Percentiles rank a stretch among this genome's conserved stretches.
Evolutionary conservation across 208 protist genomes (phyloP).

Genomic region (Herpetomonas tarakana): DNA sequence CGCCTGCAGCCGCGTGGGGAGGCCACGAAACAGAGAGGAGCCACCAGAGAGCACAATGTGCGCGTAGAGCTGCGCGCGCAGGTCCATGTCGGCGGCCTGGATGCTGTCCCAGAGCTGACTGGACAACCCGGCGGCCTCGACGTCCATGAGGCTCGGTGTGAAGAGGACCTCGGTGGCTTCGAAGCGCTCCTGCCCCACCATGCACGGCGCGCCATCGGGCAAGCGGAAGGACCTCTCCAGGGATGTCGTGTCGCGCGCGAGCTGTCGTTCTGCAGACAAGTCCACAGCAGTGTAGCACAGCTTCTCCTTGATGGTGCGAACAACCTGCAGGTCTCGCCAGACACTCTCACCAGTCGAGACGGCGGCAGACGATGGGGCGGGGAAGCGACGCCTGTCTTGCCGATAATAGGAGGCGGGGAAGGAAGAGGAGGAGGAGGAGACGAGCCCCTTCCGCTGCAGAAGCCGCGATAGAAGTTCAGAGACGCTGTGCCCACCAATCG

Average conservation of each 20-base stretch:
- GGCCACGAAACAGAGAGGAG: constrained; percentile 96
- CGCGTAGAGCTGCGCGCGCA: constrained; percentile 90
- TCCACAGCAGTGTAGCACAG: constrained; percentile 89
- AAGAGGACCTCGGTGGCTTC: constrained; percentile 96
- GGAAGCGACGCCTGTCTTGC: too few species aligned
- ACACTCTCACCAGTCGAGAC: neutral
- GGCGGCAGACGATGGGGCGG: too few species aligned
- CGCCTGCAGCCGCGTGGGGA: constrained; percentile 93
- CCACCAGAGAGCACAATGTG: constrained; percentile 98
- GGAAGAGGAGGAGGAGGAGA: neutral
- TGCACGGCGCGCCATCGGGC: constrained; percentile 93
- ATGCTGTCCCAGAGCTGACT: constrained; percentile 95
- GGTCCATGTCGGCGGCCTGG: constrained; percentile 65
- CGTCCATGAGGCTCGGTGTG: constrained; percentile 92
- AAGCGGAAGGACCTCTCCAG: constrained; percentile 61
- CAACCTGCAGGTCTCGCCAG: constrained; percentile 94
- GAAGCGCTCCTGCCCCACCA: constrained; percentile 91
- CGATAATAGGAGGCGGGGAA: too few species aligned
- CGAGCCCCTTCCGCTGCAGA: constrained; percentile 34
- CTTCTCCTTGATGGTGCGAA: constrained; percentile 95
- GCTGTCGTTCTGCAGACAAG: constrained; percentile 84
- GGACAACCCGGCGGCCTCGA: constrained; percentile 88
- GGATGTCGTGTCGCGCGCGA: constrained; percentile 76
- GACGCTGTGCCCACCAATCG: constrained; percentile 97
- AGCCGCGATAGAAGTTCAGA: constrained; percentile 95